Evolutionary conservation across 1,139 yeast genomes (phyloP).

Genomic region (Hansenula lynferdii): DNA sequence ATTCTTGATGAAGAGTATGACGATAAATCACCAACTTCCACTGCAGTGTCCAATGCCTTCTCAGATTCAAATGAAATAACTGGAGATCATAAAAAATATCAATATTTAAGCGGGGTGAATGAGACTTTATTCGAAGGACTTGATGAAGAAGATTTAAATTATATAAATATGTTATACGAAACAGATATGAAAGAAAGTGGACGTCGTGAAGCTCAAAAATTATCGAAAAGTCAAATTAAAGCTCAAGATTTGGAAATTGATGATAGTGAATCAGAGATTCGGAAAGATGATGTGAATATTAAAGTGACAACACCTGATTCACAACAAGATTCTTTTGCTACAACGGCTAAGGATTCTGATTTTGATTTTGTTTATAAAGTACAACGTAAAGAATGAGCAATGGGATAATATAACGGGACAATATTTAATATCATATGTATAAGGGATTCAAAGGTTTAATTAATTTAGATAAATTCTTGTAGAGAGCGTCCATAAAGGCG

Average conservation of each 20-base stretch:
- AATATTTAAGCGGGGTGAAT: background rate
- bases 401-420: background rate
- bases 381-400: background rate
- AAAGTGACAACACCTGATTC: background rate
- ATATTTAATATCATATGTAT: background rate
- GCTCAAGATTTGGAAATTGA: background rate
- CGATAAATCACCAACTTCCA: conserved; percentile 14
- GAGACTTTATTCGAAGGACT: conserved; percentile 5
- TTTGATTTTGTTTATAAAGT: conserved; percentile 3
- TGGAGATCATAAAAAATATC: conserved; percentile 2
- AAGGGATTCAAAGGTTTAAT: background rate
- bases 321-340: background rate
- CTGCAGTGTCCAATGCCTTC: conserved; percentile 16
- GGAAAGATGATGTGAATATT: background rate
- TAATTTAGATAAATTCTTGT: too few species aligned
- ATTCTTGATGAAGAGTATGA: conserved; percentile 2
- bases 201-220: too few species aligned
- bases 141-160: conserved; percentile 19
- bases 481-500: too few species aligned
- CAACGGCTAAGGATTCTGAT: background rate
- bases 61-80: conserved; percentile 12
- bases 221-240: conserved; percentile 1
- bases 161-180: conserved; percentile 17
- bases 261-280: too few species aligned
- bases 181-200: conserved; percentile 7